Evolutionary conservation across 2,329 filamentous ascomycete genomes (phyloP).

Genomic region (Ceratocystiopsis sp.): DNA sequence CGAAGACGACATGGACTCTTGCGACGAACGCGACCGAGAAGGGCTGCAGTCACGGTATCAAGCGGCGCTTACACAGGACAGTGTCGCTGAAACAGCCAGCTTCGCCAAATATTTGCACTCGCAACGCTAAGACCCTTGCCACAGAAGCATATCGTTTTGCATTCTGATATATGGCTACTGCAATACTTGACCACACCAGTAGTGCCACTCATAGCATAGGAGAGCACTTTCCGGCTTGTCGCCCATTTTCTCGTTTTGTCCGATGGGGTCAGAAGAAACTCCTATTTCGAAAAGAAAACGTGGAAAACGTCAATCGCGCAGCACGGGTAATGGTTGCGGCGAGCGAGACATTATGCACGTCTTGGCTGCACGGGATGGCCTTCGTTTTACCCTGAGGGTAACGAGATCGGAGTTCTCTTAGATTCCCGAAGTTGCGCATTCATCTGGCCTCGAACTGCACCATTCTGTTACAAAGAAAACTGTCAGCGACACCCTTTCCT

Average conservation of each 20-base stretch:
- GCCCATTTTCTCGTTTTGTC: too few species aligned
- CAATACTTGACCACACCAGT: too few species aligned
- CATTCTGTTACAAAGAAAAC: constrained; percentile 44
- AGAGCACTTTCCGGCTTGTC: too few species aligned
- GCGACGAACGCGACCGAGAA: constrained; percentile 43
- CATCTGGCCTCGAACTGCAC: constrained; percentile 94
- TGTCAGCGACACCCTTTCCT: constrained; percentile 8
- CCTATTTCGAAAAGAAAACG: too few species aligned
- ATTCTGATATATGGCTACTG: too few species aligned
- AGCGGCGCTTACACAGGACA: constrained; percentile 48
- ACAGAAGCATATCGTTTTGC: too few species aligned
- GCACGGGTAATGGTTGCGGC: too few species aligned
- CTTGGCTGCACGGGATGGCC: background rate
- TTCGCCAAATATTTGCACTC: constrained; percentile 42
- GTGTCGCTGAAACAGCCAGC: constrained; percentile 36
- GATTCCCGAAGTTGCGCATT: constrained; percentile 9
- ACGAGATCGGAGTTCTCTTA: background rate
- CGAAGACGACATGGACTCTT: constrained; percentile 39
- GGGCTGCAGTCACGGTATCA: constrained; percentile 62
- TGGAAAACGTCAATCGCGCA: too few species aligned
- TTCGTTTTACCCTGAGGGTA: background rate
- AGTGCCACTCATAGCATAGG: too few species aligned
- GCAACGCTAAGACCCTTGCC: constrained; percentile 13
- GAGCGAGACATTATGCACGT: too few species aligned
- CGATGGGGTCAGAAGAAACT: too few species aligned